phyloP scores from a whole-genome alignment of 148 eudicot species.

The Arbutus unedo region DNA sequence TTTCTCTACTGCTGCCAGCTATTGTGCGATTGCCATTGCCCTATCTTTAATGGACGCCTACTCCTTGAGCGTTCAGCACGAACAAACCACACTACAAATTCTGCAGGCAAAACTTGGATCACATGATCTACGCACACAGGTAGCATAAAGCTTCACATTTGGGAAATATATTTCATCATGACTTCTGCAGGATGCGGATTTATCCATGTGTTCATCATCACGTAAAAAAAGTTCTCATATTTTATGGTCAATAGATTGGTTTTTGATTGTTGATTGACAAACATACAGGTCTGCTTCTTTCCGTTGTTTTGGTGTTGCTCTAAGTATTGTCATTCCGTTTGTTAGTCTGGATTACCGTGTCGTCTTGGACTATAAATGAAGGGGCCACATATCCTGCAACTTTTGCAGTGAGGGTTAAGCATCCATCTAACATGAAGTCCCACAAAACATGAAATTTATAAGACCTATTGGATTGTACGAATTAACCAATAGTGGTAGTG shows the following conservation, averaged over 20 bases:
- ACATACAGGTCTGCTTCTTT: not conserved
- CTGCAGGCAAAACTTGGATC: slow-evolving; percentile 97
- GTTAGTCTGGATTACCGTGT: not conserved
- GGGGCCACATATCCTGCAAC: not conserved
- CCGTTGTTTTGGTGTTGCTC: no score
- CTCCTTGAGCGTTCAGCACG: slow-evolving; percentile 98
- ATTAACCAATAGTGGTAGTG: not conserved
- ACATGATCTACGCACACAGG: slow-evolving; percentile 99
- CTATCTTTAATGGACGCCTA: slow-evolving; percentile 99
- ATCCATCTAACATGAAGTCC: not conserved
- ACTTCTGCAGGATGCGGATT: slow-evolving; percentile 69
- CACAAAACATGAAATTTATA: not conserved
- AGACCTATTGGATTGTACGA: no score
- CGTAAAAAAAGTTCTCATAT: not conserved
- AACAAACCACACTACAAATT: slow-evolving; percentile 94
- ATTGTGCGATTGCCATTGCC: slow-evolving; percentile 99
- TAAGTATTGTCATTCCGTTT: not conserved
- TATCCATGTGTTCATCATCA: not conserved
- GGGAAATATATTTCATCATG: not conserved
- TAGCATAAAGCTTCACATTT: slow-evolving; percentile 21
- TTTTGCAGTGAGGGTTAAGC: not conserved
- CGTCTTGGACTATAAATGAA: not conserved
- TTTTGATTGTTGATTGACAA: not conserved
- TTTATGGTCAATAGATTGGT: not conserved
- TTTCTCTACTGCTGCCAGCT: slow-evolving; percentile 99